Evolutionary conservation across 2,329 filamentous ascomycete species (phyloP), one percentile per base, ranked within the genome.

Genomic region (Neophaeococcomyces aloes): DNA sequence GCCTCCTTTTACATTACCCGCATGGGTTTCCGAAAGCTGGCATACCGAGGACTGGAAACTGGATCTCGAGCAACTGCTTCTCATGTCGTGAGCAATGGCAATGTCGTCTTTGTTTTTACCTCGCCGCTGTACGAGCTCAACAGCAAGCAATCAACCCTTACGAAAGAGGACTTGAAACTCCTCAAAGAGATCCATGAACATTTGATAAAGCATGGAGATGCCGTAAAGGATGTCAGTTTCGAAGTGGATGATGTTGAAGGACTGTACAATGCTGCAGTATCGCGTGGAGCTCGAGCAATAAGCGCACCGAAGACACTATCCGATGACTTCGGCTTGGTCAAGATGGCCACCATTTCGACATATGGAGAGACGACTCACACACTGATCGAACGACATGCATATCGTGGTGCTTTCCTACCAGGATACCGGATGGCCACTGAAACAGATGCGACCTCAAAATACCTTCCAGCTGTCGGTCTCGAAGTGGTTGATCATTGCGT

Each of bases 321-420:
- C 69, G 80, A 79, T 48, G 63, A 79, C 47, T 60, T 74, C 54
- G 86, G 86, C 25, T 69, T 73, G 42, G 77, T 94, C 40, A 74
- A 75, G 45, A 76, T 79, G 17, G 89, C 87, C 29, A 82, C 84
- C 7, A 89, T 96, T 60, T 76, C 78, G 64, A 95, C 89, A 4
- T 96, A 95, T 60, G 89, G 89, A 53, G 86, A 96, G 66, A 95
- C 89, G 10, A 94, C 86, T 1, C 89, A 96, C 66, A 94, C 89
- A 0, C 76, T 96, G 45, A 79, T 96, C 62, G 79, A 84, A 55
- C 79, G 86, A 34, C 62, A 64, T 36, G 62, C 68, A 32, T 95
- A 94, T 65, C 65, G 62, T 0, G 88, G 88, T 0, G 62, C 72
- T 15, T 96, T 96, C 68, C 71, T 95, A 38, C 89, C 89, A 0